Base-by-base conservation (phyloP, 2,329 filamentous ascomycete genomes). In the Colletotrichum spaethianum region DNA sequence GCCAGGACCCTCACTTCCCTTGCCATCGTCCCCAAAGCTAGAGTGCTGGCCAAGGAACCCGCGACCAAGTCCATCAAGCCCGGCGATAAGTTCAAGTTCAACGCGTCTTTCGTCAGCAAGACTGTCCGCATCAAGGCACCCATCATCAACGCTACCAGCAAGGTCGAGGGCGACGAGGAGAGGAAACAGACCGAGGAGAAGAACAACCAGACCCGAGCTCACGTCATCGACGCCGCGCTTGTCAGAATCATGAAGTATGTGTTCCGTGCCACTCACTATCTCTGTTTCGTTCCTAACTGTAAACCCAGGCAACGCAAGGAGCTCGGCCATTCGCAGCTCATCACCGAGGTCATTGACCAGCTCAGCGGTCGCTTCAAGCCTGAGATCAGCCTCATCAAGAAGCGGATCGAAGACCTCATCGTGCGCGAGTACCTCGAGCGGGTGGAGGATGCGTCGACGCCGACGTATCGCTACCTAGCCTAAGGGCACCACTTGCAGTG, bases 61-160 rank as follows among this genome's bases (percentile, higher is more conserved):
- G 90, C 91, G 82, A 92, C 89, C 75, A 96, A 96, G 81, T 89
- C 91, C 2, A 88, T 97, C 73, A 95, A 94, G 76, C 82, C 90
- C 0, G 90, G 90, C 0, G 96, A 98, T 80, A 88, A 84, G 33
- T 98, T 98, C 81, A 88, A 84, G 11, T 97, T 95, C 86, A 98
- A 98, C 79, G 85, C 91, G 40, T 86, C 90, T 18, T 98, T 98
- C 82, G 87, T 90, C 59, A 95, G 93, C 83, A 95, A 94, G 79
- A 91, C 93, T 61, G 88, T 96, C 78, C 94, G 94, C 80, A 94
- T 98, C 83, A 97, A 97, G 81, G 94, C 96, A 26, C 94, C 94
- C 28, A 93, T 96, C 6, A 93, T 98, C 75, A 93, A 90, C 61
- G 90, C 91, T 1, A 89, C 92, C 23, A 97, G 94, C 80, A 96